A percentile compares a stretch with the other conserved stretches of the same genome.
These are phyloP conservation scores for Acrodontium crateriforme DNA, from an alignment of 2,329 filamentous ascomycete genomes.

Conservation along the genomic window DNA sequence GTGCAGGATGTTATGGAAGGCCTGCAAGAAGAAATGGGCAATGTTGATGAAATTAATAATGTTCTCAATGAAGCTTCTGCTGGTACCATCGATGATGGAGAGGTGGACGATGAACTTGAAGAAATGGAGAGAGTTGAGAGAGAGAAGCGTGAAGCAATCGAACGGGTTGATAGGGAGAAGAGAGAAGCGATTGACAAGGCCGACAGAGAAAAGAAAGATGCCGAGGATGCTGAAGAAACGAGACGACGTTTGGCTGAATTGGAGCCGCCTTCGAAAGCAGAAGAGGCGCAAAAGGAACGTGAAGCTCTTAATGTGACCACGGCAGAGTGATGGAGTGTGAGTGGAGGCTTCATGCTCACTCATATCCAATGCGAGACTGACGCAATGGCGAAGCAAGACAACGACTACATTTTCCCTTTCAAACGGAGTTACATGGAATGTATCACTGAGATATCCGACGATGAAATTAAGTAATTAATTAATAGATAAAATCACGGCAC, in stretches of 20 bases:
- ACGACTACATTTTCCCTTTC: too few relatives aligned
- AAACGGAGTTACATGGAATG: too few relatives aligned
- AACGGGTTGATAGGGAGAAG: constrained; percentile 53
- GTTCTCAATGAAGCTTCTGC: constrained; percentile 51
- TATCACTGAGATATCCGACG: too few relatives aligned
- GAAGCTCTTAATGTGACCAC: too few relatives aligned
- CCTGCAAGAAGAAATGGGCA: constrained; percentile 63
- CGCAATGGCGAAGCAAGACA: too few relatives aligned
- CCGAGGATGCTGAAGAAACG: constrained; percentile 28
- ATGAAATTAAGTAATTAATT: too few relatives aligned
- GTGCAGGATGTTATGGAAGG: constrained; percentile 65
- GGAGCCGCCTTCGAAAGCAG: constrained; percentile 7
- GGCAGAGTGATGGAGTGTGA: too few relatives aligned
- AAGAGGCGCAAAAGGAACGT: constrained; percentile 1
- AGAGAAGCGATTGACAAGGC: constrained; percentile 21
- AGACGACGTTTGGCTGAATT: constrained; percentile 21
- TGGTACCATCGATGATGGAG: constrained; percentile 55
- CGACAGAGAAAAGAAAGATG: constrained; percentile 39
- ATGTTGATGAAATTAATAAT: constrained; percentile 67
- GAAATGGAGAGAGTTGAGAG: constrained; percentile 45
- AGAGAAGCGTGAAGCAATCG: constrained; percentile 48
- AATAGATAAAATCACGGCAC: too few relatives aligned
- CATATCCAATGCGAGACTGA: too few relatives aligned
- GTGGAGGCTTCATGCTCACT: too few relatives aligned
- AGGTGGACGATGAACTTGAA: constrained; percentile 79